Evolutionary conservation across 2,329 filamentous ascomycete species (phyloP), one percentile per base, ranked within the genome.

Genomic region (Lachnellula hyalina): DNA sequence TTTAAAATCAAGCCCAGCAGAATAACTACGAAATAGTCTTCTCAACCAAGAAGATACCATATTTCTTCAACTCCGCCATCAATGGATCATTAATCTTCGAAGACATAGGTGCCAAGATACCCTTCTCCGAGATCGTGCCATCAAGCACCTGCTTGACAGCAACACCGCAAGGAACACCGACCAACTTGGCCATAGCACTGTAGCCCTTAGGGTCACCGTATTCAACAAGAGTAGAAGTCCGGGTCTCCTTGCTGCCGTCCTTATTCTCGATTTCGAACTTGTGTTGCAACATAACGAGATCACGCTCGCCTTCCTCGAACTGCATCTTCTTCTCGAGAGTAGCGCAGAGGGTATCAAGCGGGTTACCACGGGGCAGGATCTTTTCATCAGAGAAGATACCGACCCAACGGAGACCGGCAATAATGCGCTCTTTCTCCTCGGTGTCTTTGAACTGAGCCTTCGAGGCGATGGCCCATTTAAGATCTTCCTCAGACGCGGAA

Each of bases 311-410:
- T 65, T 87, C 78, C 68, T 82, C 87, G 72, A 86, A 96, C 73
- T 89, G 82, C 89, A 96, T 95, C 84, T 95, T 96, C 78, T 89
- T 76, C 78, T 96, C 90, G 32, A 96, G 82, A 3, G 85, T 88
- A 34, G 89, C 90, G 75, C 91, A 96, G 40, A 96, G 83, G n/a
- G 89, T 93, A 72, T 96, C 92, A 23, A 96, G 81, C 4, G 90
- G 87, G 76, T 89, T 96, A 52, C 84, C 87, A 53, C 83, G 78
- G 28, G 89, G 86, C 5, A 75, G 86, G 68, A 87, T 90, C 70
- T 82, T 75, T 68, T 83, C 79, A 61, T 85, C 79, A 44, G 83
- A 86, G 54, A 56, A 56, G n/a, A 85, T 70, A 32, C 80, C 81
- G 62, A 87, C 78, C 89, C 89, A 94, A 62, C 81, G 79, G 36